Evolutionary conservation across 257 asterid species (phyloP).

Genomic region (Solanum pennellii): DNA sequence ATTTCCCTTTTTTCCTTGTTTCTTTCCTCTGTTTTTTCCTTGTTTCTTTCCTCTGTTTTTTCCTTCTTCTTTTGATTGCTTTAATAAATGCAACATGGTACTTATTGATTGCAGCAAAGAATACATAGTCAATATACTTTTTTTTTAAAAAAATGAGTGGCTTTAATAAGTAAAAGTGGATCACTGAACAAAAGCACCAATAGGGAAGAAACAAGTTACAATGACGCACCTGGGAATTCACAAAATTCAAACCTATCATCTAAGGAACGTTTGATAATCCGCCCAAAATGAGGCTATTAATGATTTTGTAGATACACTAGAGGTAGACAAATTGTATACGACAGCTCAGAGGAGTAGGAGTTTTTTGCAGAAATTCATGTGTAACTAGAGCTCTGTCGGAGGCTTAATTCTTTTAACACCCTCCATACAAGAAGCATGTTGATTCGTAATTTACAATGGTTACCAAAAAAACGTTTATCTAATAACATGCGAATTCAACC

Average conservation of each 20-base stretch:
- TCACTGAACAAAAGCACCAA: background rate
- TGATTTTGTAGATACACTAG: background rate
- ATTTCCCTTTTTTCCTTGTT: background rate
- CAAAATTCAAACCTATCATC: background rate
- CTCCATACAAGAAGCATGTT: background rate
- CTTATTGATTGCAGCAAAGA: background rate
- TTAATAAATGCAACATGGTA: background rate
- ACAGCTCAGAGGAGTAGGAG: background rate
- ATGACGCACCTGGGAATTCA: background rate
- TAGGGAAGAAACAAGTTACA: background rate
- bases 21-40: background rate
- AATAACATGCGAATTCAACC: background rate
- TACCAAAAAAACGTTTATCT: background rate
- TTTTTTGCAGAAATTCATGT: background rate
- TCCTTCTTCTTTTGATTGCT: background rate
- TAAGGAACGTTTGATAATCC: background rate
- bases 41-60: background rate
- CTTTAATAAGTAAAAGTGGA: background rate
- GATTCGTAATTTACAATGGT: background rate
- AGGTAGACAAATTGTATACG: background rate
- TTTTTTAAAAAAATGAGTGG: background rate
- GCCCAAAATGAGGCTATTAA: background rate
- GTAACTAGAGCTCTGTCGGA: background rate
- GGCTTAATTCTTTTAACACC: background rate
- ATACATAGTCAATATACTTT: background rate